These are phyloP conservation scores for Talaromyces sp. DNA, from an alignment of 2,329 filamentous ascomycete species.

Conservation along the genomic window DNA sequence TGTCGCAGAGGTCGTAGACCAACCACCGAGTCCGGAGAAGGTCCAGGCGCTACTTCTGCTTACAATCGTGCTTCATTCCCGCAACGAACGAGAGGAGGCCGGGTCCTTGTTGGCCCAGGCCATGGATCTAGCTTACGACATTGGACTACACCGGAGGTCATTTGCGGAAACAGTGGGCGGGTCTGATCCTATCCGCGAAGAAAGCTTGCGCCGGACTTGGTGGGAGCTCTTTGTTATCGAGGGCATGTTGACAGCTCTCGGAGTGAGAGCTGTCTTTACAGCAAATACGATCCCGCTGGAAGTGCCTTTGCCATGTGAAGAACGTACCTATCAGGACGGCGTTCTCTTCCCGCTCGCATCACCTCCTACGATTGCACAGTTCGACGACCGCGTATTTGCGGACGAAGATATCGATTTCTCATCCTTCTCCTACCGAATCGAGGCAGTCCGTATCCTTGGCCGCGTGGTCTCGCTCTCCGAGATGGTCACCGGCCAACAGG, in stretches of 20 bases:
- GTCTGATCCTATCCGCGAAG: slow-evolving; percentile 64
- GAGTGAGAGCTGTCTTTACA: slow-evolving; percentile 46
- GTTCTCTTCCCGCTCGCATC: slow-evolving; percentile 53
- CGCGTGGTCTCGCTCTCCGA: slow-evolving; percentile 56
- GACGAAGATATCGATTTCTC: slow-evolving; percentile 66
- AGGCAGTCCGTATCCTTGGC: slow-evolving; percentile 72
- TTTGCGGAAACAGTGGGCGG: slow-evolving; percentile 62
- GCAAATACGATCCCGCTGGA: slow-evolving; percentile 65
- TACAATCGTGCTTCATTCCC: slow-evolving; percentile 72
- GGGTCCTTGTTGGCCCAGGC: slow-evolving; percentile 62
- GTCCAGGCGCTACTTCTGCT: slow-evolving; percentile 75
- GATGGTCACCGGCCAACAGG: slow-evolving; percentile 37
- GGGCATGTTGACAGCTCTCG: slow-evolving; percentile 72
- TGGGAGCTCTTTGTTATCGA: slow-evolving; percentile 82
- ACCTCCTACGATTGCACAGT: slow-evolving; percentile 60
- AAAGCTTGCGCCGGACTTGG: slow-evolving; percentile 85
- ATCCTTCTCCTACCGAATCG: slow-evolving; percentile 78
- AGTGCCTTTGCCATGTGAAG: slow-evolving; percentile 75
- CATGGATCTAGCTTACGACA: slow-evolving; percentile 66
- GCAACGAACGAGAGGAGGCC: slow-evolving; percentile 64
- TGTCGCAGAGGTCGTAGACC: slow-evolving; percentile 24
- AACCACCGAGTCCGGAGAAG: slow-evolving; percentile 52
- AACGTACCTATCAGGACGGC: slow-evolving; percentile 53
- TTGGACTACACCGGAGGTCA: slow-evolving; percentile 66
- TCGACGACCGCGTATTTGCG: slow-evolving; percentile 71